A percentile compares a stretch with the other conserved stretches of the same genome.
Evolutionary conservation across 2,329 filamentous ascomycete genomes (phyloP).

Genomic region (Paraphoma sp.): DNA sequence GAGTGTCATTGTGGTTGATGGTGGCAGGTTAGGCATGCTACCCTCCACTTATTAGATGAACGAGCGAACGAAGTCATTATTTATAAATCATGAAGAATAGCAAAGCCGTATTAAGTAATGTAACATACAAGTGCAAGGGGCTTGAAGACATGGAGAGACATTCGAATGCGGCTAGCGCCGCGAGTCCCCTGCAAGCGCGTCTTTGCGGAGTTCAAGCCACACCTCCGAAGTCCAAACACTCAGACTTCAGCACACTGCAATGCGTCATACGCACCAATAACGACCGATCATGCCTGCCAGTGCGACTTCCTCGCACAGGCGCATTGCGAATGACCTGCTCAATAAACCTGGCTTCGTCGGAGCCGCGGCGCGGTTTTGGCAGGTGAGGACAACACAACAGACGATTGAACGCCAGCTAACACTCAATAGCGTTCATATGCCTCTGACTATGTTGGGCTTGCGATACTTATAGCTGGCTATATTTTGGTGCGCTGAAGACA

Average conservation of each 20-base stretch:
- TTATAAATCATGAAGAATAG: background rate
- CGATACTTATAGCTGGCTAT: constrained; percentile 72
- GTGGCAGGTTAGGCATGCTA: constrained; percentile 64
- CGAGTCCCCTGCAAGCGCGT: constrained; percentile 2
- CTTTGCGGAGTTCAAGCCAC: constrained; percentile 28
- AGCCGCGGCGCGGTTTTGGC: constrained; percentile 59
- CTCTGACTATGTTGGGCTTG: constrained; percentile 84
- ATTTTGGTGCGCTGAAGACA: constrained; percentile 59
- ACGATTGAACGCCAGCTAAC: constrained; percentile 9
- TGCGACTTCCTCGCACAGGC: constrained; percentile 23
- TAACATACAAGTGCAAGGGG: background rate
- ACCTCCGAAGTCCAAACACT: constrained; percentile 21
- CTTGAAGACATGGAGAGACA: background rate
- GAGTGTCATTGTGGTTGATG: constrained; percentile 64
- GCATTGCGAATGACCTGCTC: constrained; percentile 29
- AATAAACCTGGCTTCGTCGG: constrained; percentile 51
- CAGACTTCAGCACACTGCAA: constrained; percentile 9
- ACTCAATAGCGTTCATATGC: constrained; percentile 75
- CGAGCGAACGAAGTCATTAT: background rate
- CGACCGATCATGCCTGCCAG: constrained; percentile 37
- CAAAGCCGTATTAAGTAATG: background rate
- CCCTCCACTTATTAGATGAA: constrained; percentile 60
- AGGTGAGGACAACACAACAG: constrained; percentile 37
- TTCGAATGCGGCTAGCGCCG: background rate
- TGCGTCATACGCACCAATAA: constrained; percentile 25